Base-by-base conservation (phyloP, 805 yeast species). In the Candida alai region DNA sequence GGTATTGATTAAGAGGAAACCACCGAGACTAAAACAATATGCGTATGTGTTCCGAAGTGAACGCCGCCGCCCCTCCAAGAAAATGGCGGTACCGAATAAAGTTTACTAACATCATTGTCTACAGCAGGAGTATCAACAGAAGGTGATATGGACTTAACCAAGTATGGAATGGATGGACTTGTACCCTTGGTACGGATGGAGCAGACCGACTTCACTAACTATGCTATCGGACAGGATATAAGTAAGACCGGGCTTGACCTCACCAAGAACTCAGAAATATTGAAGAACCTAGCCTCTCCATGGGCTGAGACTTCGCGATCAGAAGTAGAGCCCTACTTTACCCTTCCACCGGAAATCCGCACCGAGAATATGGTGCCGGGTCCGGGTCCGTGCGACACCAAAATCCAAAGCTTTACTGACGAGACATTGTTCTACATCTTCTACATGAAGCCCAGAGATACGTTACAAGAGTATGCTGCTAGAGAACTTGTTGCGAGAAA, bases 271-370 rank as follows among this genome's bases (percentile, higher is more conserved):
- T 61, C 59, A n/a, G 68, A 72, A 36, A 56, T 84, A 21, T 69
- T 84, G 19, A 66, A 73, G 43, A 76, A 80, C 6, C 78, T 90
- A 51, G 81, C 94, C 16, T 84, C 95, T 3, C 98, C 98, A 9
- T 90, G 98, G 97, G 72, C 84, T 24, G 97, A 93, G 52, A 84
- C 96, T 1, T 77, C 93, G 6, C 72, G 94, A 49, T 80, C 89
- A 35, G 89, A 84, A 44, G 96, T 90, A 12, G 95, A 87, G 47
- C 98, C 98, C 4, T 70, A 73, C 37, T 89, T 77, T 56, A 65
- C 60, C 29, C 65, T 78, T 27, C 96, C 96, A 2, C 59, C 64
- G 12, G 41, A 57, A 7, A 58, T 65, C n/a, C 55, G 50, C 30
- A 28, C 50, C 16, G 50, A 52, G 24, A 59, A 52, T 39, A 60